Conservation (phyloP, 306 rosid species). For the Hippophae gyantsensis region DNA sequence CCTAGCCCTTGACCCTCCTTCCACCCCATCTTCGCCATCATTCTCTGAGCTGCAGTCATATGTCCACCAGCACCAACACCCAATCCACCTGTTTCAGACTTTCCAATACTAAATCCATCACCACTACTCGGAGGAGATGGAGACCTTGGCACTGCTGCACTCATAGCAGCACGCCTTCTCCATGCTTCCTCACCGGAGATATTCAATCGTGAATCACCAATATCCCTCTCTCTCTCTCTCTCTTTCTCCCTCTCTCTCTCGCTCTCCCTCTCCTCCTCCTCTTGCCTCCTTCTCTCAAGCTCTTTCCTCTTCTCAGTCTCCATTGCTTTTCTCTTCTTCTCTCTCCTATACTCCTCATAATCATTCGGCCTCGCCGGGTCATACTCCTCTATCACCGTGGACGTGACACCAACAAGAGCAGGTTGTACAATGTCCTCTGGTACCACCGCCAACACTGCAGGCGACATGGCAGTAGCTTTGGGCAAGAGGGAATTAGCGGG, state of each 20-base stretch:
- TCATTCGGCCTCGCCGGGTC: conserved; percentile 95
- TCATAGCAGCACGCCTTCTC: conserved; percentile 93
- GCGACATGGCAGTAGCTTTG: conserved; percentile 14
- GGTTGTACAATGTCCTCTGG: conserved; percentile 38
- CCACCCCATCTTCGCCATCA: conserved; percentile 99
- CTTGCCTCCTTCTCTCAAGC: conserved; percentile 63
- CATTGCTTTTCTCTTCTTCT: conserved; percentile 64
- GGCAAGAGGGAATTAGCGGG: conserved; percentile 11
- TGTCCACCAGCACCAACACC: conserved; percentile 96
- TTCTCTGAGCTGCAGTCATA: conserved; percentile 96
- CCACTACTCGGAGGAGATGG: conserved; percentile 65
- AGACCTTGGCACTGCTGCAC: conserved; percentile 54
- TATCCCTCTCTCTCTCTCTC: conserved; percentile 40
- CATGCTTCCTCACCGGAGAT: conserved; percentile 97
- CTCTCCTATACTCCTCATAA: conserved; percentile 82
- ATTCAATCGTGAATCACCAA: conserved; percentile 52
- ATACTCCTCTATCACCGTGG: conserved; percentile 78
- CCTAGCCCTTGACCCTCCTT: conserved; percentile 97
- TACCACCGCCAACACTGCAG: conserved; percentile 12
- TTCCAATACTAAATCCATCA: conserved; percentile 85
- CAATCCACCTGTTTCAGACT: conserved; percentile 77
- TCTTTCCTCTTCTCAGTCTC: conserved; percentile 78
- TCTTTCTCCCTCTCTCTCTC: conserved; percentile 33
- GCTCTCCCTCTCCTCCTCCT: conserved; percentile 53
- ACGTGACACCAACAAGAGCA: conserved; percentile 76